Percentiles rank a stretch among this genome's conserved stretches.
These are phyloP conservation scores for Crepidotus variabilis DNA, from an alignment of 768 basidiomycete species.

Conservation along the genomic window DNA sequence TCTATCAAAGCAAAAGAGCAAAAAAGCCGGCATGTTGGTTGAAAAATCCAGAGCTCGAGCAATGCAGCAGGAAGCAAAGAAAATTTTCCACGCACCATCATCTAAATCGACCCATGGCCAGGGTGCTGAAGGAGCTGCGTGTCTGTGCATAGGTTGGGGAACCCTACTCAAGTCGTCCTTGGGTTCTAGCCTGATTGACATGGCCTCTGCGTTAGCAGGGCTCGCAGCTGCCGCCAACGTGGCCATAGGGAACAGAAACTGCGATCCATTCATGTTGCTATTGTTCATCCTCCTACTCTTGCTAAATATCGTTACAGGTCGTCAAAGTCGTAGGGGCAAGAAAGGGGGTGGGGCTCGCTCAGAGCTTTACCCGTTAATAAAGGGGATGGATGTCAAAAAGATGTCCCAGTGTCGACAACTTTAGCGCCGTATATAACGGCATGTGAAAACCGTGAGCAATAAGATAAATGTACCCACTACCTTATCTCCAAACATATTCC, in stretches of 20 bases:
- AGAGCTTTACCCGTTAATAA: neutral
- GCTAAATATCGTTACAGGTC: neutral
- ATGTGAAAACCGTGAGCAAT: neutral
- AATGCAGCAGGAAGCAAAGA: neutral
- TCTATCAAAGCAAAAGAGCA: conserved; percentile 17
- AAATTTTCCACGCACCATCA: conserved; percentile 28
- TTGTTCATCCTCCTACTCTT: neutral
- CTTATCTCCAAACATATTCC: neutral
- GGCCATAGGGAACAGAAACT: neutral
- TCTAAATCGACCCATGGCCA: conserved; percentile 44
- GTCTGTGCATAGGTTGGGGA: conserved; percentile 34
- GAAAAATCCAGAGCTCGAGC: neutral
- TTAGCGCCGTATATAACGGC: neutral
- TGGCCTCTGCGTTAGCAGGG: conserved; percentile 1
- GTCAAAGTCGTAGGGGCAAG: neutral
- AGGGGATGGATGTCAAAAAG: neutral
- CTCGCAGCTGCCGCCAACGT: neutral
- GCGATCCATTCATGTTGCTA: neutral
- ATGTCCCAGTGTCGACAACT: neutral
- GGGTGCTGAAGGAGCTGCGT: conserved; percentile 43
- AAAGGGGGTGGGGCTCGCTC: neutral
- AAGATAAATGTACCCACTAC: neutral
- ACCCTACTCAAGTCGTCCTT: conserved; percentile 3
- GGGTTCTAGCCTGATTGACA: neutral
- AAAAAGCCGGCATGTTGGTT: neutral